Percentiles rank a stretch among this genome's conserved stretches.
phyloP scores from a whole-genome alignment of 2,329 filamentous ascomycete genomes.

The Pseudogymnoascus sp. region DNA sequence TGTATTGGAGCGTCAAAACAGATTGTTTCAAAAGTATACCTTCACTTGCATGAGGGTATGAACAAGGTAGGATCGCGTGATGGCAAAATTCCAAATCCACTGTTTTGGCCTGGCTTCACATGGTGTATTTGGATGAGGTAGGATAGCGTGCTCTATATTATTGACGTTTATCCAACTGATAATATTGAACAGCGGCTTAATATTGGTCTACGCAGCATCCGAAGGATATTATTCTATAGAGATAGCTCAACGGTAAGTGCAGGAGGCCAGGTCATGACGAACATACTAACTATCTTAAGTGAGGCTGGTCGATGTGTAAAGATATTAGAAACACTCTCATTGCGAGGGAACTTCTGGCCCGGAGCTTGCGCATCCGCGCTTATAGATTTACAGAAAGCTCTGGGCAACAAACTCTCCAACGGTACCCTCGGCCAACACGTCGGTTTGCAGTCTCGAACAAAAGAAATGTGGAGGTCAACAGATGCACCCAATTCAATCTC shows the following conservation, averaged over 20 bases:
- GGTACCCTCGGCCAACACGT: not conserved
- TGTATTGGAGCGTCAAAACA: conserved; percentile 42
- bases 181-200: conserved; percentile 33
- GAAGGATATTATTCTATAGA: conserved; percentile 35
- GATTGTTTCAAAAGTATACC: conserved; percentile 29
- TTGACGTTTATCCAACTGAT: not conserved
- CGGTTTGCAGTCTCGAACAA: not conserved
- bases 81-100: conserved; percentile 20
- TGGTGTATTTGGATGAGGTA: conserved; percentile 45
- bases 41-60: conserved; percentile 34
- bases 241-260: conserved; percentile 35
- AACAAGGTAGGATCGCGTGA: conserved; percentile 12
- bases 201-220: conserved; percentile 43
- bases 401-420: conserved; percentile 10
- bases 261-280: conserved; percentile 14
- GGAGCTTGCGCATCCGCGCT: conserved; percentile 32
- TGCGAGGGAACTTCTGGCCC: conserved; percentile 30
- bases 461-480: not conserved
- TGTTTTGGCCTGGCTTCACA: conserved; percentile 45
- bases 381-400: conserved; percentile 27
- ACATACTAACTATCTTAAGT: not conserved
- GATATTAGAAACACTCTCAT: conserved; percentile 26
- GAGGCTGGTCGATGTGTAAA: conserved; percentile 15
- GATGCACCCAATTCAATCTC: not conserved
- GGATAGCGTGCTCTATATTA: not conserved